Base-by-base conservation (phyloP, 345 rosid genomes). In the Hibiscus tridactylites region DNA sequence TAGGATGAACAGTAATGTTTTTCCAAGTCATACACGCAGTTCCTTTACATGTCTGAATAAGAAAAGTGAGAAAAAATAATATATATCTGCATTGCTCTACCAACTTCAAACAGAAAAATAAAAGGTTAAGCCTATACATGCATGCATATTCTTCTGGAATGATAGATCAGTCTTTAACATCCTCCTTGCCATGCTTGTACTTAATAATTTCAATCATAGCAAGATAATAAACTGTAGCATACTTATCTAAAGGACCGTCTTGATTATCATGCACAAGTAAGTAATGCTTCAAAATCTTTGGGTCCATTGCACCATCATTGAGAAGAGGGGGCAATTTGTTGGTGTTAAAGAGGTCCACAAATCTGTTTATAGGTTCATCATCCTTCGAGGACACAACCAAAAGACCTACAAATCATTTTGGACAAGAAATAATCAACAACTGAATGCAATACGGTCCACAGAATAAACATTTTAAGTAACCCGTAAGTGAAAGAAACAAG, bases 251-350 rank as follows among this genome's bases (percentile, higher is more conserved):
- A 56, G 83, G 72, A 52, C 84, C 91, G 71, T 86, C 98, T 81
- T 89, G 97, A 79, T 88, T 92, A 79, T 95, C 98, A 77, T 95
- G 98, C 80, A 95, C 85, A 78, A 95, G 85, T 71, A 95, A 76
- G 83, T 84, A 92, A 80, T 88, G 89, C 83, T 88, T 95, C 83
- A 89, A 72, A 77, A 90, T 80, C 81, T 92, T 92, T 68, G 99
- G 98, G 81, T 95, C 98, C 96, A 92, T 90, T 24, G 86, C 84
- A 75, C 98, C 96, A 71, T 90, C 96, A 76, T 85, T 92, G 50
- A 94, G 82, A 81, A 91, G 88, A 56, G 91, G 77, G 15, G 99
- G 98, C 81, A 90, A 81, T 72, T 86, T 89, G 78, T 81, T 83
- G 76, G 93, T 75, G 77, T 92, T 88, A 74, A 90, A 92, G 77